Evolutionary conservation across 2,329 filamentous ascomycete species (phyloP), one percentile per base, ranked within the genome.

Genomic region (Metarhizium album): DNA sequence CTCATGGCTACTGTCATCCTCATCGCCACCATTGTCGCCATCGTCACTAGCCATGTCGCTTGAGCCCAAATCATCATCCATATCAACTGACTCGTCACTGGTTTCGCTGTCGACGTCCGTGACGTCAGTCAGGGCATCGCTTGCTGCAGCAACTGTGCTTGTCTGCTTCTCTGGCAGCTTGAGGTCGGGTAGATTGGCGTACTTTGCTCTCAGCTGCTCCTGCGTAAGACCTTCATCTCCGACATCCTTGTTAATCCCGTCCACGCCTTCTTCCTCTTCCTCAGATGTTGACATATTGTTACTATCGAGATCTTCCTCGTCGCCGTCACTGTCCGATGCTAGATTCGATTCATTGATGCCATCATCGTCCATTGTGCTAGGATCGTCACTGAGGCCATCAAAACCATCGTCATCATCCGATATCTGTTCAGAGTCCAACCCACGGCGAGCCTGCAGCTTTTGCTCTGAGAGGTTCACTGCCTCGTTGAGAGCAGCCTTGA

Each of bases 401-500:
- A 70, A 68, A 13, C 69, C 70, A 43, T 69, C 73, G 2, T 73
- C 72, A 1, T 74, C 72, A 13, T 74, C 67, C 1, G 68, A 71
- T 0, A 66, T 64, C 3, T 67, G 58, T 57, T 82, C 80, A 0
- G 77, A 80, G 52, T 79, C 80, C 4, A 74, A 57, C 18, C 73
- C 74, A 2, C 71, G 74, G n/a, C 81, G 74, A 16, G 82, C 80
- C 56, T 84, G 79, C 1, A 87, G 69, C 59, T 86, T 82, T 58
- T 80, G 78, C 54, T 85, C 84, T 0, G 83, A 87, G 51, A 83
- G 74, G 54, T 83, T 86, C 59, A 87, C 83, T 59, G 82, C 86
- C 69, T 84, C 82, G 59, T 84, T 87, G 60, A 86, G 75, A 46
- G 82, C 87, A 61, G 80, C 83, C 68, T 76, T 83, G 63, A 79